Evolutionary conservation across 495 filamentous ascomycete genomes (phyloP), one percentile per base, ranked within the genome.

Genomic region (Achaetomiella virescens): DNA sequence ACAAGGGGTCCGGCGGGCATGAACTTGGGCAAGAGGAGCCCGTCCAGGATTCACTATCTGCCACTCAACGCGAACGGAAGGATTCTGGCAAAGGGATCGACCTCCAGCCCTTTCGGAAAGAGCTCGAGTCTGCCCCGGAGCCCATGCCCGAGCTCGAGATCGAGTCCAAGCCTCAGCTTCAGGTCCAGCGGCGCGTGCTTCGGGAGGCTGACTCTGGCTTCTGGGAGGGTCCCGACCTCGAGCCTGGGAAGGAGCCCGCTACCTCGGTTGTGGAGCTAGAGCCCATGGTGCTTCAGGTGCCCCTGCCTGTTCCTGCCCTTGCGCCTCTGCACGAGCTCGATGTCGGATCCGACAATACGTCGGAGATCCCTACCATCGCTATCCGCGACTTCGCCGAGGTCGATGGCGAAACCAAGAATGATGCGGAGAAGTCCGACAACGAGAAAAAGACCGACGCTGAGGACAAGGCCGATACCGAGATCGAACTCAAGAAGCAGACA

Each of bases 201-300:
- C 37, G 66, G n/a, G 58, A 67, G 18, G 64, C 59, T n/a, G 66
- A 69, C 44, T 69, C 66, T 11, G 66, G 66, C 3, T 69, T 69
- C 56, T 69, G 66, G 66, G 66, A 68, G 20, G 49, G 47, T 1
- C 59, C 64, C 18, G 61, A 64, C 24, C 25, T 48, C 6, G 62
- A 65, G 37, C 29, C 36, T 31, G 18, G 52, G 12, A 61, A 59
- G 52, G 50, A 59, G 24, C 52, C 37, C 10, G 46, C 61, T 31
- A 50, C 61, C 24, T 60, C 61, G 15, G 20, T 66, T 17, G 31
- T 56, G 3, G 65, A 65, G 51, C 36, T 65, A 11, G 52, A 57
- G 15, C 48, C 59, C 35, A 35, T 40, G 52, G 20, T 54, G 22
- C 36, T 52, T 49, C 17, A 12, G 33, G 41, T 20, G 20, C 52